Evolutionary conservation across 108 stramenopile species (phyloP), one percentile per base, ranked within the genome.

Genomic region (Epithemia pelagica): DNA sequence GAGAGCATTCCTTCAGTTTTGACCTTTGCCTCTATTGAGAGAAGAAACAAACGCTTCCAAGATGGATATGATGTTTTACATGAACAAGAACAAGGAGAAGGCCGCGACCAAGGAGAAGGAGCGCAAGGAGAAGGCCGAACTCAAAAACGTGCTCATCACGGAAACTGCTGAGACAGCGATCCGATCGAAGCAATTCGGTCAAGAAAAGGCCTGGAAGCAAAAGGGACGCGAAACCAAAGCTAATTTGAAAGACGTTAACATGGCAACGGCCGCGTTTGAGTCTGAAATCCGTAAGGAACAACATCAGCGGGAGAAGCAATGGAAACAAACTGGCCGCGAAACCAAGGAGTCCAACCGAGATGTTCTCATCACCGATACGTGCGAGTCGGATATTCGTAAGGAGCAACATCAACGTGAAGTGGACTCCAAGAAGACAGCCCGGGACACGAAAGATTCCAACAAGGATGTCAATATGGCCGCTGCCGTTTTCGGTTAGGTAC

Each of bases 401-500:
- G 64, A 65, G 22, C 64, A 65, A 25, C 26, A 27, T 32, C 1
- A 56, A 10, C 37, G 64, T 57, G 64, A 65, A 21, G 2, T 32
- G 51, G 10, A 65, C 23, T 73, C 32, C 30, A 61, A 61, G 61
- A 31, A 61, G 26, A 61, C 7, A 10, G 61, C 20, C 29, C 18
- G 28, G n/a, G 30, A n/a, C 5, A 31, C 27, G 8, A 28, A 31
- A n/a, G 28, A 15, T 27, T 7, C n/a, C 10, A n/a, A 26, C 7
- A 61, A 61, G 61, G 61, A 61, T 61, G 61, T 74, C 60, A 76
- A 76, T 53, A 76, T 76, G 70, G 63, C 65, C 2, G 68, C 64
- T 15, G 67, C 77, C 1, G 61, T 60, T 27, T 78, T 78, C 51
- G 26, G 22, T 7, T 58, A 58, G 56, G 56, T 15, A n/a, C n/a